phyloP scores from a whole-genome alignment of 1,139 yeast species.

The Taphrina flavorubra region DNA sequence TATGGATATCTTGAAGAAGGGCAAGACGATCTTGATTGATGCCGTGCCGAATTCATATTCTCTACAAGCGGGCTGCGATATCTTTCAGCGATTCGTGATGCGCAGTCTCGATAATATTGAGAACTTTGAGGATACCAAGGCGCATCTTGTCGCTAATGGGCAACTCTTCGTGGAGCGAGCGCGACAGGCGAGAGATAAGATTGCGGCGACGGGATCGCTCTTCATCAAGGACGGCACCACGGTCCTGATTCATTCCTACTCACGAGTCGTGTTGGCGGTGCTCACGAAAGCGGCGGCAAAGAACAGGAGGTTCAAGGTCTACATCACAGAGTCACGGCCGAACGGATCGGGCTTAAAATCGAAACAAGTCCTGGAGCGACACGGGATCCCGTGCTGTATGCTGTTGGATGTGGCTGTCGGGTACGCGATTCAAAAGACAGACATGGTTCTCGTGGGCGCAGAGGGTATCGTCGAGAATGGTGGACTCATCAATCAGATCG shows the following conservation, averaged over 20 bases:
- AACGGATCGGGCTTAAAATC: slow-evolving; percentile 77
- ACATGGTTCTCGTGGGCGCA: slow-evolving; percentile 94
- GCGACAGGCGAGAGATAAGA: slow-evolving; percentile 82
- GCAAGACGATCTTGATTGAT: slow-evolving; percentile 72
- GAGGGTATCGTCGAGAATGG: slow-evolving; percentile 99
- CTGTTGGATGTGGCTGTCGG: slow-evolving; percentile 96
- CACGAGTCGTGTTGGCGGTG: slow-evolving; percentile 85
- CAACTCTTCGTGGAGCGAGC: slow-evolving; percentile 90
- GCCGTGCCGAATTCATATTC: slow-evolving; percentile 91
- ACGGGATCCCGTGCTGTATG: slow-evolving; percentile 89
- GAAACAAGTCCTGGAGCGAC: slow-evolving; percentile 69
- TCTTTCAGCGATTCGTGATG: slow-evolving; percentile 89
- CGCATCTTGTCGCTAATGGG: slow-evolving; percentile 89
- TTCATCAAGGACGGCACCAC: slow-evolving; percentile 92
- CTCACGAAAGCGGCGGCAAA: slow-evolving; percentile 75
- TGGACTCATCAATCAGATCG: slow-evolving; percentile 94
- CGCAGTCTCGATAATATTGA: slow-evolving; percentile 80
- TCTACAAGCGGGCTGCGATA: slow-evolving; percentile 94
- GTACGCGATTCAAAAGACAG: slow-evolving; percentile 85
- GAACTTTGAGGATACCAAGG: slow-evolving; percentile 95
- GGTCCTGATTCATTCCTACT: slow-evolving; percentile 86
- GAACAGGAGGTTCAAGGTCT: slow-evolving; percentile 81
- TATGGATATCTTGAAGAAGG: slow-evolving; percentile 76
- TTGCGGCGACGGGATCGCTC: slow-evolving; percentile 85
- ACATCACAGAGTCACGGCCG: slow-evolving; percentile 92